phyloP scores from a whole-genome alignment of 2,329 filamentous ascomycete genomes.

The Gnomoniopsis sp. region DNA sequence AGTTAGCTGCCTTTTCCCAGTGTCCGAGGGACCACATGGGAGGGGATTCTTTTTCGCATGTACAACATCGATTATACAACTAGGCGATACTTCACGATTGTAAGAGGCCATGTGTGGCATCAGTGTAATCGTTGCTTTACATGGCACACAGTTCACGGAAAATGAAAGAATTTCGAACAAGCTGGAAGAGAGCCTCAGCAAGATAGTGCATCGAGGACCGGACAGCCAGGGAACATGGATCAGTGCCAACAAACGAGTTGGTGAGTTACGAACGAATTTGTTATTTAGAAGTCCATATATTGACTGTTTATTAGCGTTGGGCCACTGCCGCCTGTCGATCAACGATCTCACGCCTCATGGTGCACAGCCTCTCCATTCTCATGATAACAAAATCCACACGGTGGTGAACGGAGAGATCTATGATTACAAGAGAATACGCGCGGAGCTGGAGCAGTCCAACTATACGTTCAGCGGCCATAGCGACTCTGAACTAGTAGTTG shows the following conservation, averaged over 20 bases:
- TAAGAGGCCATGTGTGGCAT: conserved; percentile 4
- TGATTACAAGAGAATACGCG: conserved; percentile 43
- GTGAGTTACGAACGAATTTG: neutral
- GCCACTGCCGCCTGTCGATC: conserved; percentile 49
- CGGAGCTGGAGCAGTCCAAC: conserved; percentile 29
- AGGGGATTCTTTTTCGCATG: neutral
- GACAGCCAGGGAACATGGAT: conserved; percentile 29
- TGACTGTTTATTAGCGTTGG: conserved; percentile 29
- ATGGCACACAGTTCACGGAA: neutral
- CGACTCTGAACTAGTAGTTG: conserved; percentile 51
- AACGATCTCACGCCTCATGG: conserved; percentile 47
- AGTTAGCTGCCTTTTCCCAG: no score
- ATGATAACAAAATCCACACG: conserved; percentile 42
- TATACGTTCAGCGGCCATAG: conserved; percentile 44
- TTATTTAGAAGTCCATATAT: neutral
- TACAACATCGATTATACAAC: neutral
- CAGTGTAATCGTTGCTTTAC: neutral
- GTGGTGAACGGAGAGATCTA: conserved; percentile 62
- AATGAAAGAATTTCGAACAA: neutral
- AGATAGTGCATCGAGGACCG: conserved; percentile 29
- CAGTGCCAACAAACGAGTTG: conserved; percentile 19
- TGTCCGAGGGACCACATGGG: no score
- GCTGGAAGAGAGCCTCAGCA: conserved; percentile 24
- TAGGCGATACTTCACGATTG: neutral
- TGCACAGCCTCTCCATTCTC: conserved; percentile 42